Evolutionary conservation across 148 eudicot genomes (phyloP).

Genomic region (Vaccinium macrocarpon): DNA sequence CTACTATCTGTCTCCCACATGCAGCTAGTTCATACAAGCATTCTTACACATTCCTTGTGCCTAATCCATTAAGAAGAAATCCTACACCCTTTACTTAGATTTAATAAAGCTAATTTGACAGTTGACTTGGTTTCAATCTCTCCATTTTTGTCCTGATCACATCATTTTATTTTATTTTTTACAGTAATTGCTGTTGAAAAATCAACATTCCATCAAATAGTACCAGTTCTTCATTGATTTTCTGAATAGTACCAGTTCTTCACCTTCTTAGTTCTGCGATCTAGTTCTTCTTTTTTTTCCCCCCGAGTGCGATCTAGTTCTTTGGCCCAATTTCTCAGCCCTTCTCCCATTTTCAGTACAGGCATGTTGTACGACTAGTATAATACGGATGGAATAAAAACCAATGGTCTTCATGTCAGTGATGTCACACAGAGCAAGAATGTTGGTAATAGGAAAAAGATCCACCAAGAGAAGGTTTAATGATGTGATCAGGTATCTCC

Average conservation of each 20-base stretch:
- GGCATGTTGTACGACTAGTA: not conserved
- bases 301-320: not conserved
- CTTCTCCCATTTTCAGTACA: not conserved
- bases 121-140: not conserved
- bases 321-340: not conserved
- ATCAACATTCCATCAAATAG: not conserved
- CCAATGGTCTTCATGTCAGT: not conserved
- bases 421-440: not conserved
- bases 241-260: not conserved
- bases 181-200: not conserved
- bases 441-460: not conserved
- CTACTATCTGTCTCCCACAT: not conserved
- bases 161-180: too few species aligned
- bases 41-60: not conserved
- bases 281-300: not conserved
- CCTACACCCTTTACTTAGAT: not conserved
- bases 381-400: not conserved
- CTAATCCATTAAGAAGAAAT: not conserved
- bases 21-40: constrained; percentile 1
- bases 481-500: not conserved
- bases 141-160: too few species aligned
- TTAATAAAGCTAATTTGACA: not conserved
- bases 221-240: not conserved
- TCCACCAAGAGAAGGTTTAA: constrained; percentile 7
- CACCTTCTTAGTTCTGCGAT: not conserved